Evolutionary conservation across 2,329 filamentous ascomycete genomes (phyloP).

Genomic region (Fonsecaea monophora): DNA sequence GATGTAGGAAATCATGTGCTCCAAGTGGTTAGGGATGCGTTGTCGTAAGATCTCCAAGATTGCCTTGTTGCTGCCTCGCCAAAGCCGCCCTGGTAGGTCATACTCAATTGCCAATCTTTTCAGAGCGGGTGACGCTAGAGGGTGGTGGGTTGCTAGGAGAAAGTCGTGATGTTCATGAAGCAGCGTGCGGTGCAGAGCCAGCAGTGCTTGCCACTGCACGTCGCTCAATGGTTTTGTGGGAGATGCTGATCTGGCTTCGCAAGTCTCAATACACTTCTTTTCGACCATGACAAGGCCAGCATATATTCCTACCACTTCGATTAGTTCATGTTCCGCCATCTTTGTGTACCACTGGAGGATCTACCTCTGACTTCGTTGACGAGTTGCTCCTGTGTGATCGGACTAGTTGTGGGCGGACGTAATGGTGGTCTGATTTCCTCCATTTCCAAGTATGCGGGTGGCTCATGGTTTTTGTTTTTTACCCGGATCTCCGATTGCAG

Average conservation of each 20-base stretch:
- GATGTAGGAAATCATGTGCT: background rate
- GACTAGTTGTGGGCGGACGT: constrained; percentile 67
- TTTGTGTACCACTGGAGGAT: background rate
- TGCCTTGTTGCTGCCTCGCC: constrained; percentile 5
- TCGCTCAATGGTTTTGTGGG: constrained; percentile 59
- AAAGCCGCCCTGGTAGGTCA: background rate
- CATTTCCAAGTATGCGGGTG: background rate
- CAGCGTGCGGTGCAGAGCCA: constrained; percentile 79
- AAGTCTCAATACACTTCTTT: constrained; percentile 82
- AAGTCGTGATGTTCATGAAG: constrained; percentile 86
- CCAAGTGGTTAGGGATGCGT: background rate
- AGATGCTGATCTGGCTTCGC: constrained; percentile 62
- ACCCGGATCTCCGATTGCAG: background rate
- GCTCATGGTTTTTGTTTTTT: background rate
- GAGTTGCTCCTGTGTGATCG: constrained; percentile 78
- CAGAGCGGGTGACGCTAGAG: background rate
- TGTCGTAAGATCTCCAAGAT: background rate
- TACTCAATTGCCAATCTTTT: background rate
- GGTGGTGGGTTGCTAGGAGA: constrained; percentile 67
- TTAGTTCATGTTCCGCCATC: background rate
- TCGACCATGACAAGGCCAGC: constrained; percentile 63
- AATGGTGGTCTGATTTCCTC: background rate
- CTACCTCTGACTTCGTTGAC: constrained; percentile 76
- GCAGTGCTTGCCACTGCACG: constrained; percentile 84
- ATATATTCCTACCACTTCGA: constrained; percentile 46